These are phyloP conservation scores for Stagonosporopsis cucurbitacearum DNA, from an alignment of 2,329 filamentous ascomycete genomes.

Conservation along the genomic window DNA sequence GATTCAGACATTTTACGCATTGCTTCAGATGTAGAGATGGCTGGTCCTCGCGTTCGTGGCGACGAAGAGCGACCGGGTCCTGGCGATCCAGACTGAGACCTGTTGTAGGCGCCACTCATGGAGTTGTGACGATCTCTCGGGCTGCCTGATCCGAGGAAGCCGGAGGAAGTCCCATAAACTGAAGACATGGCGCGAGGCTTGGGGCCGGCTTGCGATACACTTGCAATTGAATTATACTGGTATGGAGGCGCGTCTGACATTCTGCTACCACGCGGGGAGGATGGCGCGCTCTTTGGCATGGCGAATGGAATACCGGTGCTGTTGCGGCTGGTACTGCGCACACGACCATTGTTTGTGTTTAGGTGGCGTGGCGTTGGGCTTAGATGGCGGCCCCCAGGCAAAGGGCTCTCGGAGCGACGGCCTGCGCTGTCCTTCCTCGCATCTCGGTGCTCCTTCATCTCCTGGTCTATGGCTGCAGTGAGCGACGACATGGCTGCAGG, in stretches of 20 bases:
- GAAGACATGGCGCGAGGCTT: slow-evolving; percentile 56
- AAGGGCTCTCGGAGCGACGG: slow-evolving; percentile 37
- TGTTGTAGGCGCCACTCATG: slow-evolving; percentile 46
- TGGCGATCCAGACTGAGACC: slow-evolving; percentile 51
- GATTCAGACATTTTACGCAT: slow-evolving; percentile 22
- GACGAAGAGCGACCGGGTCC: slow-evolving; percentile 45
- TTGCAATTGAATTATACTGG: slow-evolving; percentile 54
- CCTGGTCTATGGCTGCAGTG: slow-evolving; percentile 77
- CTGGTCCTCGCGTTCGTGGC: slow-evolving; percentile 32
- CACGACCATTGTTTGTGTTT: slow-evolving; percentile 48
- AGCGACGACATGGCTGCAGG: slow-evolving; percentile 66
- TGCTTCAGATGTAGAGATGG: slow-evolving; percentile 13
- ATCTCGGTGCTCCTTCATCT: slow-evolving; percentile 72
- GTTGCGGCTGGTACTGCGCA: slow-evolving; percentile 44
- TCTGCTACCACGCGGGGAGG: slow-evolving; percentile 37
- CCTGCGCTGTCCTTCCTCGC: slow-evolving; percentile 35
- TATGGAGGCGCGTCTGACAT: slow-evolving; percentile 50
- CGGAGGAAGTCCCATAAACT: slow-evolving; percentile 42
- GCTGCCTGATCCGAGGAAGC: slow-evolving; percentile 28
- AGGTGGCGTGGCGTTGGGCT: slow-evolving; percentile 66
- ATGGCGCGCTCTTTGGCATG: slow-evolving; percentile 30
- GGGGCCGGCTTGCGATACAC: slow-evolving; percentile 51
- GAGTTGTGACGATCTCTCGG: slow-evolving; percentile 49
- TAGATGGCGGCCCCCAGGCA: slow-evolving; percentile 56
- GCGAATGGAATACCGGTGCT: slow-evolving; percentile 38